Evolutionary conservation across 768 basidiomycete species (phyloP).

Genomic region (Boletus rubescentipes): DNA sequence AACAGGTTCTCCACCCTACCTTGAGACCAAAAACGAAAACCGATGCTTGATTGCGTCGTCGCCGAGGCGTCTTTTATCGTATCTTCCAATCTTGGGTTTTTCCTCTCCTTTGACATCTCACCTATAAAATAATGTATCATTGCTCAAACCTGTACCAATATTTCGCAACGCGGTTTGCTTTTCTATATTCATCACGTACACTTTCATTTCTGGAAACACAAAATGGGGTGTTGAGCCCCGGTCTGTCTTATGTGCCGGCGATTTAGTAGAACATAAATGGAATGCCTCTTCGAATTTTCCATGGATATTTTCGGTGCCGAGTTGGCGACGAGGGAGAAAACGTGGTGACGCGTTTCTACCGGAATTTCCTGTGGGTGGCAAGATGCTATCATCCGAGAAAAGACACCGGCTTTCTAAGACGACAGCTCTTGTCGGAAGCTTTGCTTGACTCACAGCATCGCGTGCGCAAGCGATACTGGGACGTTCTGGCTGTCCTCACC

Average conservation of each 20-base stretch:
- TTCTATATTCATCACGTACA: conserved; percentile 1
- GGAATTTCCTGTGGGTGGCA: not conserved
- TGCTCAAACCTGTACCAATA: conserved; percentile 28
- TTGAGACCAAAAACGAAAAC: conserved; percentile 34
- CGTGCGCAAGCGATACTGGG: not conserved
- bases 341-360: not conserved
- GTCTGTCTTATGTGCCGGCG: conserved; percentile 1
- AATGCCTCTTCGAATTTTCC: not conserved
- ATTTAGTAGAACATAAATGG: conserved; percentile 6
- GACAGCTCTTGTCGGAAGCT: not conserved
- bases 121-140: conserved; percentile 18
- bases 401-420: no score
- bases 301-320: not conserved
- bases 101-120: conserved; percentile 5
- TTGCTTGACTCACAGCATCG: not conserved
- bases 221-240: conserved; percentile 28
- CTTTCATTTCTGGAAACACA: conserved; percentile 6
- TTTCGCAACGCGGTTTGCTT: conserved; percentile 3
- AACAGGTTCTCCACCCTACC: conserved; percentile 78
- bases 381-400: no score
- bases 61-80: not conserved
- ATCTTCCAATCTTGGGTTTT: not conserved
- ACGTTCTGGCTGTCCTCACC: no score
- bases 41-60: conserved; percentile 17
- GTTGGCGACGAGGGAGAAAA: not conserved